These are phyloP conservation scores for Ophiostoma piceae DNA, from an alignment of 2,329 filamentous ascomycete genomes.

Conservation along the genomic window DNA sequence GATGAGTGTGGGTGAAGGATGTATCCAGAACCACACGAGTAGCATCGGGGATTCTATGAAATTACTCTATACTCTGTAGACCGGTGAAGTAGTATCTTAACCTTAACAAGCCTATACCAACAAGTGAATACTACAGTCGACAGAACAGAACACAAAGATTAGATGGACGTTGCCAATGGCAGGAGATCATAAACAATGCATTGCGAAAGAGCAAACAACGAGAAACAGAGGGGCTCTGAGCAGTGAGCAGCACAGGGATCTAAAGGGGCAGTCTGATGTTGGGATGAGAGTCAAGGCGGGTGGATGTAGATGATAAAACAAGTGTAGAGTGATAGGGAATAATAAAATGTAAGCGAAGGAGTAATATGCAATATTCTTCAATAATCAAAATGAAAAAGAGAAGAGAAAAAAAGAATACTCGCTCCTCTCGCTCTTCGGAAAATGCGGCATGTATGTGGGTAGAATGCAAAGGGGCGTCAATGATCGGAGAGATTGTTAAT, in stretches of 20 bases:
- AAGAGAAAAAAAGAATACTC: too few relatives aligned
- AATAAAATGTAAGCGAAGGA: too few relatives aligned
- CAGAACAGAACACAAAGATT: neutral
- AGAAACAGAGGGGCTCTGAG: constrained; percentile 11
- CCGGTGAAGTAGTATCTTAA: too few relatives aligned
- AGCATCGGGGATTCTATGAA: neutral
- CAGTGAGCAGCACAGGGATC: constrained; percentile 21
- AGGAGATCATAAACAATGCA: constrained; percentile 9
- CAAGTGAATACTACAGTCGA: neutral
- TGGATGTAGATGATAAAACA: neutral
- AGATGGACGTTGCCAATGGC: neutral
- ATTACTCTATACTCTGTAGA: neutral
- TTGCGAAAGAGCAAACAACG: neutral
- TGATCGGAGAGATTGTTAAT: neutral
- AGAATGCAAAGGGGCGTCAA: neutral
- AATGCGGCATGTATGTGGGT: neutral
- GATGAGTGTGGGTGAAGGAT: neutral
- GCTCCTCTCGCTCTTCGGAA: too few relatives aligned
- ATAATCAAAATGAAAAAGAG: too few relatives aligned
- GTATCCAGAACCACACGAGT: neutral
- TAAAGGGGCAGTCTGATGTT: constrained; percentile 13
- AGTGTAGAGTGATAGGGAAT: too few relatives aligned
- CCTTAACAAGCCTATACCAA: too few relatives aligned
- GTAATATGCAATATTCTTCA: neutral
- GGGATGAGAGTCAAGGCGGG: constrained; percentile 16